Evolutionary conservation across 2,329 filamentous ascomycete species (phyloP), one percentile per base, ranked within the genome.

Genomic region (Microdochium paspali): DNA sequence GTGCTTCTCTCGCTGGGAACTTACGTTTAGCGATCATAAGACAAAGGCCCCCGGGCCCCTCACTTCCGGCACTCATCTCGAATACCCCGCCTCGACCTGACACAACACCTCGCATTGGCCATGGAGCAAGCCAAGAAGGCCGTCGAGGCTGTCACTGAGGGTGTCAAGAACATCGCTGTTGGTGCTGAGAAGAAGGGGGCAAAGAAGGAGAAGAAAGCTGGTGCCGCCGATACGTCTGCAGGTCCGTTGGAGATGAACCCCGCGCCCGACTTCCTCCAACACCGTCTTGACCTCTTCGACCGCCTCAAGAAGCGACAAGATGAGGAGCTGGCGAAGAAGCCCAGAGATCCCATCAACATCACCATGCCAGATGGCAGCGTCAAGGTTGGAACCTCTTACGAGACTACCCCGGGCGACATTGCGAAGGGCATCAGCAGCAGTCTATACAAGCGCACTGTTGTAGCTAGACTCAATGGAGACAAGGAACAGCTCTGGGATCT

Each of bases 241-340:
- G 68, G 67, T 12, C 66, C 71, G 32, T 62, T 77, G 50, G 72
- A 77, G 68, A 63, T 68, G 61, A 66, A 63, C 56, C 75, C 69
- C 24, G 73, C 80, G 20, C 85, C 90, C 48, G 81, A 84, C 50
- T 95, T 87, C 67, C 81, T 97, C 53, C 74, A 90, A 60, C 81
- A 90, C 66, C 84, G 93, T 53, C 83, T 96, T 60, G 79, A 85
- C 46, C 73, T 97, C 45, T 96, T 96, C 70, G 87, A 96, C 64
- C 82, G 85, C 64, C 76, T 96, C 55, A 94, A 94, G 77, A 83
- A 87, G 55, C 79, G 86, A 64, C 82, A 89, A 61, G 84, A 94
- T 56, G 85, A 85, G 49, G 87, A 93, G 63, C 70, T 89, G 53
- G 75, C 81, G 55, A 66, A 68, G 58, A 84, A 85, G 68, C 82